These are phyloP conservation scores for Aureobasidium mangrovei DNA, from an alignment of 2,329 filamentous ascomycete species.

Conservation along the genomic window DNA sequence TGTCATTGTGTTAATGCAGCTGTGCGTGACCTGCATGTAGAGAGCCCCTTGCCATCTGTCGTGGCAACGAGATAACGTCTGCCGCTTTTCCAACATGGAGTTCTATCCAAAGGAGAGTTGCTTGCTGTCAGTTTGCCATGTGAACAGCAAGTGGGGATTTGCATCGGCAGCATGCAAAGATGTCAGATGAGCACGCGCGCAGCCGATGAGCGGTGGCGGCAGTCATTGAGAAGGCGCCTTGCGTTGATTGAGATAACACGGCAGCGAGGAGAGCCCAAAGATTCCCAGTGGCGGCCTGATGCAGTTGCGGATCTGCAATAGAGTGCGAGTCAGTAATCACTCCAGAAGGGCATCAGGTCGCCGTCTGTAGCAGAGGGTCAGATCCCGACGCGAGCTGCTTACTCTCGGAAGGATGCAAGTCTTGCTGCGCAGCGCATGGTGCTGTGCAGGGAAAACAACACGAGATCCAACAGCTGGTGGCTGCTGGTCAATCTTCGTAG, in stretches of 20 bases:
- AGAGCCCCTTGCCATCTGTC: not conserved
- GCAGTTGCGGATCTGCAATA: not conserved
- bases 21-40: not conserved
- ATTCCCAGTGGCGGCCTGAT: not conserved
- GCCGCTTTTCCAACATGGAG: not conserved
- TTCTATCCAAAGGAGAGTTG: not conserved
- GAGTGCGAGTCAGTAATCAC: not conserved
- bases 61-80: not conserved
- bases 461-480: not conserved
- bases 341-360: too few relatives aligned
- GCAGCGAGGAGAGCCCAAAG: not conserved
- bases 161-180: not conserved
- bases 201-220: not conserved
- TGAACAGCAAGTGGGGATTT: slow-evolving; percentile 3
- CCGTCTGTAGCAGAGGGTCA: too few relatives aligned
- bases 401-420: not conserved
- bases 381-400: not conserved
- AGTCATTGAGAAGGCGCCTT: not conserved
- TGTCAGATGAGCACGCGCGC: not conserved
- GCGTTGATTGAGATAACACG: not conserved
- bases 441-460: not conserved
- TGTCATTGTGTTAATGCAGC: too few relatives aligned
- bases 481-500: not conserved
- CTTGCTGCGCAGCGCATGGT: not conserved
- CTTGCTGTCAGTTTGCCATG: slow-evolving; percentile 1